Evolutionary conservation across 2,329 filamentous ascomycete genomes (phyloP).

Genomic region (Ascomycota sp.): DNA sequence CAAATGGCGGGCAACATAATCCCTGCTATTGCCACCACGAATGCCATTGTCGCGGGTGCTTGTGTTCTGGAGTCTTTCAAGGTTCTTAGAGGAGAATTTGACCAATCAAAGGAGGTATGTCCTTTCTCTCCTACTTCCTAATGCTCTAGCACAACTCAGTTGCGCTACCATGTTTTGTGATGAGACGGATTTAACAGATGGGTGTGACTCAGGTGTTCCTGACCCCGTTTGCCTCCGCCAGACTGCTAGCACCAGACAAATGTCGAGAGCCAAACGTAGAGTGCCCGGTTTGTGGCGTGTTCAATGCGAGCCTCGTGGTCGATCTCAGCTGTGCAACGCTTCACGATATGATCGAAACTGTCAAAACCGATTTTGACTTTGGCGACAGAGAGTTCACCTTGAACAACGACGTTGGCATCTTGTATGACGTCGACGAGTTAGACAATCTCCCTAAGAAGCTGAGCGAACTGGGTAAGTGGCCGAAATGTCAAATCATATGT

Average conservation of each 20-base stretch:
- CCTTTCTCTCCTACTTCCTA: neutral
- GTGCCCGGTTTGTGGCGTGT: conserved; percentile 67
- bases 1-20: conserved; percentile 99
- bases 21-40: conserved; percentile 92
- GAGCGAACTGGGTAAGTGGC: conserved; percentile 42
- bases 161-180: no score
- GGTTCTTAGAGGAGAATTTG: conserved; percentile 53
- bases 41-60: conserved; percentile 83
- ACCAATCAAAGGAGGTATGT: conserved; percentile 51
- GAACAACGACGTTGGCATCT: conserved; percentile 50
- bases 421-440: conserved; percentile 79
- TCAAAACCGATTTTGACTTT: conserved; percentile 54
- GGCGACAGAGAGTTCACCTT: conserved; percentile 60
- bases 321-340: conserved; percentile 57
- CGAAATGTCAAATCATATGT: neutral
- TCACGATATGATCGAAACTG: conserved; percentile 53
- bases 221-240: conserved; percentile 40
- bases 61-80: conserved; percentile 90
- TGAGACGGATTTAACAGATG: no score
- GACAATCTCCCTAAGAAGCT: conserved; percentile 71
- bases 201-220: conserved; percentile 44
- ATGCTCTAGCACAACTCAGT: neutral
- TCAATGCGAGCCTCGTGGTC: conserved; percentile 43
- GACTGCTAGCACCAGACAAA: conserved; percentile 36
- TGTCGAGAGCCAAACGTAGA: conserved; percentile 50